phyloP scores from a whole-genome alignment of 1,284 basidiomycete genomes.

The Melampsora americana region DNA sequence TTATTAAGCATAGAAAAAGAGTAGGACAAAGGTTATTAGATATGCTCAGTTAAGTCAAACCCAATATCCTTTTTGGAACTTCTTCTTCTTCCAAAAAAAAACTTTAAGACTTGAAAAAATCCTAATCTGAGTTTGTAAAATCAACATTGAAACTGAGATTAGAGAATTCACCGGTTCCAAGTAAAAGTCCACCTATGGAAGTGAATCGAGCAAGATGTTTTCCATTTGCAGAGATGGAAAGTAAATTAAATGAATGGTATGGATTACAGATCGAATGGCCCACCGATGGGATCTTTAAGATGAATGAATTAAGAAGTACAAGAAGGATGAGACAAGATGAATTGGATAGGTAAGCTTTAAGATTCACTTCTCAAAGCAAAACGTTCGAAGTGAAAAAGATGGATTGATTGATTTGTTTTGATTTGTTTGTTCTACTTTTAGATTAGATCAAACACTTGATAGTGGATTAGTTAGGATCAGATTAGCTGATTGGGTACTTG shows the following conservation, averaged over 20 bases:
- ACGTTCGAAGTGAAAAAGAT: no score
- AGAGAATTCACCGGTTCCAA: constrained; percentile 22
- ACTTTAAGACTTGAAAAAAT: no score
- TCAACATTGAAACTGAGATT: no score
- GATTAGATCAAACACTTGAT: constrained; percentile 32
- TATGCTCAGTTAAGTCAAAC: constrained; percentile 39
- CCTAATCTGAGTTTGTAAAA: no score
- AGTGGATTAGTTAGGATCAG: constrained; percentile 18
- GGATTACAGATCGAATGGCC: constrained; percentile 40
- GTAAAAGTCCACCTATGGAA: constrained; percentile 32
- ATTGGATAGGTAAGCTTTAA: constrained; percentile 39
- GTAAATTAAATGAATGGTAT: constrained; percentile 35
- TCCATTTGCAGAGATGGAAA: constrained; percentile 39
- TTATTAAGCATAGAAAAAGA: constrained; percentile 29
- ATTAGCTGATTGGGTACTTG: constrained; percentile 18
- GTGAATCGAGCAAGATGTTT: constrained; percentile 23
- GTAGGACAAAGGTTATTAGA: constrained; percentile 33
- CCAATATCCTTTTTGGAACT: no score
- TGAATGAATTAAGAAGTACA: constrained; percentile 23
- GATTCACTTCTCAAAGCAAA: no score
- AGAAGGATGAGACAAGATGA: constrained; percentile 39
- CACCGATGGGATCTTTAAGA: background rate
- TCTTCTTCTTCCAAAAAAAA: background rate
- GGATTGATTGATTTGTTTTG: no score
- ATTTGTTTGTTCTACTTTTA: background rate